Conservation (phyloP, 768 basidiomycete species). For the Antrodiella citrinella region DNA sequence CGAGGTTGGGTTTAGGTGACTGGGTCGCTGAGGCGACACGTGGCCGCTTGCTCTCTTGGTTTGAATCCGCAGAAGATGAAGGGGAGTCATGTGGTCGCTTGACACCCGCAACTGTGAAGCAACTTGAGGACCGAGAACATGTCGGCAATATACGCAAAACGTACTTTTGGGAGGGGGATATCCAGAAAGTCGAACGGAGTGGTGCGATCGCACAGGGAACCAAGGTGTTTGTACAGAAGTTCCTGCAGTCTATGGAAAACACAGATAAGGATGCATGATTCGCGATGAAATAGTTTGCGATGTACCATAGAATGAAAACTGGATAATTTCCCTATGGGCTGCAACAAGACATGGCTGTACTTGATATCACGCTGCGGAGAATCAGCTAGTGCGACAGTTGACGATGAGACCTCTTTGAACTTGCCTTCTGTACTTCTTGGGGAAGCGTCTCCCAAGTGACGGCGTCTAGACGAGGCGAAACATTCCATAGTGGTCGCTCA, state of each 20-base stretch:
- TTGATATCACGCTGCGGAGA: slow-evolving; percentile 49
- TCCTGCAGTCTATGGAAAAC: slow-evolving; percentile 26
- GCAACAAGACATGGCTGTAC: slow-evolving; percentile 42
- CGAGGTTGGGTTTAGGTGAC: too few relatives aligned
- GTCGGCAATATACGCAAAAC: slow-evolving; percentile 2
- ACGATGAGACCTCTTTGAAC: slow-evolving; percentile 4
- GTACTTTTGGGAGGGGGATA: slow-evolving; percentile 37
- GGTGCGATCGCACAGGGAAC: slow-evolving; percentile 43
- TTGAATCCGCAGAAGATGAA: too few relatives aligned
- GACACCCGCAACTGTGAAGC: too few relatives aligned
- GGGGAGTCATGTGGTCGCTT: too few relatives aligned
- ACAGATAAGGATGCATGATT: slow-evolving; percentile 1
- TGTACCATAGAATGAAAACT: slow-evolving; percentile 45
- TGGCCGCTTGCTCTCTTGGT: too few relatives aligned
- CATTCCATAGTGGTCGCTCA: slow-evolving; percentile 49
- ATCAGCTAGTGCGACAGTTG: not conserved
- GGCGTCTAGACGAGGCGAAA: slow-evolving; percentile 10
- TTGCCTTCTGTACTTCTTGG: slow-evolving; percentile 52
- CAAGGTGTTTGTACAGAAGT: slow-evolving; percentile 38
- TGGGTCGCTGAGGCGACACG: too few relatives aligned
- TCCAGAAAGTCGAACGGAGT: slow-evolving; percentile 40
- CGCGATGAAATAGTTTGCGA: slow-evolving; percentile 5
- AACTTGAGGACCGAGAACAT: not conserved
- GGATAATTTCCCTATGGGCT: slow-evolving; percentile 37
- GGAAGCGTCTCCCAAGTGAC: slow-evolving; percentile 57